Percentiles rank a stretch among this genome's conserved stretches.
Conservation (phyloP, 192 early-diverging fungal species). For the Piromyces finnis region DNA sequence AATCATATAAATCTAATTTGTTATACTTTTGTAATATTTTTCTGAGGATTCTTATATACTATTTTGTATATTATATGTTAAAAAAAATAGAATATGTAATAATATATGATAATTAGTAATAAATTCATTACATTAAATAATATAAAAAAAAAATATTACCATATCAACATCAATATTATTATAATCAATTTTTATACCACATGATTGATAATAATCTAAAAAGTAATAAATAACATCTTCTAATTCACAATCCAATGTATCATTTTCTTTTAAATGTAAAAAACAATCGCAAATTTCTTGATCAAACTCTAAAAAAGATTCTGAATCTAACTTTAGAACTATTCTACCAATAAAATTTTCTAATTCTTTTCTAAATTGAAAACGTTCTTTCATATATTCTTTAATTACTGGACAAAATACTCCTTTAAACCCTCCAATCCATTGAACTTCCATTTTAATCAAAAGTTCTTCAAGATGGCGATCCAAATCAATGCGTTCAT, state of each 20-base stretch:
- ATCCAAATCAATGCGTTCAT: slow-evolving; percentile 49
- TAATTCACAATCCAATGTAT: slow-evolving; percentile 32
- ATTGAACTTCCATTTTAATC: slow-evolving; percentile 44
- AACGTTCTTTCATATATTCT: slow-evolving; percentile 2
- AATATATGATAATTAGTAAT: too few species aligned
- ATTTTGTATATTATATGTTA: too few species aligned
- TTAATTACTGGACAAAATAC: background rate
- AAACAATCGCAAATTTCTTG: slow-evolving; percentile 28
- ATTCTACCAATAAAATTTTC: slow-evolving; percentile 18
- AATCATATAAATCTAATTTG: background rate
- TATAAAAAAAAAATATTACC: too few species aligned
- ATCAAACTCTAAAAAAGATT: slow-evolving; percentile 30
- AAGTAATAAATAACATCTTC: slow-evolving; percentile 54
- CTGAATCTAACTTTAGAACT: slow-evolving; percentile 7
- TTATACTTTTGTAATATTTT: background rate
- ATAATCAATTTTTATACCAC: slow-evolving; percentile 28
- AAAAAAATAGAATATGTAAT: too few species aligned
- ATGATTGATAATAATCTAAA: slow-evolving; percentile 35
- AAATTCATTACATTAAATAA: too few species aligned
- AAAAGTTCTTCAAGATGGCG: slow-evolving; percentile 40
- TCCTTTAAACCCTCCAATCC: slow-evolving; percentile 79
- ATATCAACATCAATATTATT: slow-evolving; percentile 23
- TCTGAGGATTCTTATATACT: background rate
- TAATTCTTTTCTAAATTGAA: slow-evolving; percentile 23
- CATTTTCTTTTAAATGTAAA: slow-evolving; percentile 27